Evolutionary conservation across 352 stramenopile genomes (phyloP).

Genomic region (Phytophthora crassamura): DNA sequence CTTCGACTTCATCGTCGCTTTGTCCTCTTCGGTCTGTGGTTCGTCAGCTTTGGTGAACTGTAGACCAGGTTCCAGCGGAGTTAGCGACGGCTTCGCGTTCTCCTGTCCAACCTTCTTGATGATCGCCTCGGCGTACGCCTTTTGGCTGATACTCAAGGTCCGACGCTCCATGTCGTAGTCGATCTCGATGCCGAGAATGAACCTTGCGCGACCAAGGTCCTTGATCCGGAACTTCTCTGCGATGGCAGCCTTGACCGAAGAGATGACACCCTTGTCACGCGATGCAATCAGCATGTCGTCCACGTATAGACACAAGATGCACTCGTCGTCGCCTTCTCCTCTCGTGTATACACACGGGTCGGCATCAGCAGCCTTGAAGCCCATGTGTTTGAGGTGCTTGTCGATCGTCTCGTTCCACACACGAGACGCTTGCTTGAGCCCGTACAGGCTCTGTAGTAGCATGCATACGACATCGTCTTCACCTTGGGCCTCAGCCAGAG

Average conservation of each 20-base stretch:
- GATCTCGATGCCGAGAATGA: slow-evolving; percentile 37
- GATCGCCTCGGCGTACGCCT: slow-evolving; percentile 5
- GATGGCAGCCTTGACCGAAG: slow-evolving; percentile 12
- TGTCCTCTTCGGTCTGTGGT: slow-evolving; percentile 11
- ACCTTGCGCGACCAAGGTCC: slow-evolving; percentile 21
- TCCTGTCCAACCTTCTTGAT: slow-evolving; percentile 21
- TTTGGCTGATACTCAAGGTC: slow-evolving; percentile 8
- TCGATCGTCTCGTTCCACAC: slow-evolving; percentile 41
- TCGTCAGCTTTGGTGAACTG: slow-evolving; percentile 7
- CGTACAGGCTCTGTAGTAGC: no score
- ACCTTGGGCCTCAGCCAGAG: no score
- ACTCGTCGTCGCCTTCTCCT: slow-evolving; percentile 14
- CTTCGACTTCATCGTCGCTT: slow-evolving; percentile 10
- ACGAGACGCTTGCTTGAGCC: no score
- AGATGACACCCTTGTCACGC: background rate
- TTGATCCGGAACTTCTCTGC: no score
- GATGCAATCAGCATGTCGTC: slow-evolving; percentile 19
- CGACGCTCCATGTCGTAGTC: slow-evolving; percentile 19
- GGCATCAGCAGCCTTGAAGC: slow-evolving; percentile 21
- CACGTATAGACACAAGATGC: slow-evolving; percentile 26
- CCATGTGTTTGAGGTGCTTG: slow-evolving; percentile 19
- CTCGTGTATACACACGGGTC: slow-evolving; percentile 25
- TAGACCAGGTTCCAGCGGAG: slow-evolving; percentile 5
- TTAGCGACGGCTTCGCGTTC: slow-evolving; percentile 18
- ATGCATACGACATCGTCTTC: no score